These are phyloP conservation scores for Simplicillium aogashimaense DNA, from an alignment of 2,329 filamentous ascomycete species.

Conservation along the genomic window DNA sequence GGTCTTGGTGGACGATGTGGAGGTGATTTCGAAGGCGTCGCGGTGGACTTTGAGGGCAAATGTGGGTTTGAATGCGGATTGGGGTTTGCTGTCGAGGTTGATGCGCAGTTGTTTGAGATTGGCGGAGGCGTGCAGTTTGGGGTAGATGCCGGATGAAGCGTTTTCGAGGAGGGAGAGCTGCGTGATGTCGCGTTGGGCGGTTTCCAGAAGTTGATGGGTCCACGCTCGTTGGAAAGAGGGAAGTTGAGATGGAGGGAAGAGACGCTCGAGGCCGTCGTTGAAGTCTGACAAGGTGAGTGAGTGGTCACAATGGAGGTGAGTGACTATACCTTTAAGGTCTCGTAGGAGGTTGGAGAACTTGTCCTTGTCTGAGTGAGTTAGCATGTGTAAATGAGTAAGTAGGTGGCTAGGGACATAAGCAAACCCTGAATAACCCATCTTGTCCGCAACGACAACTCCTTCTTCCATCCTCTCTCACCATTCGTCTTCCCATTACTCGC, in stretches of 20 bases:
- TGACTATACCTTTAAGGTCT: constrained; percentile 26
- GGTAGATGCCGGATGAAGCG: constrained; percentile 29
- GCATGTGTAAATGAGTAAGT: not conserved
- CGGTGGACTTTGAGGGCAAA: constrained; percentile 29
- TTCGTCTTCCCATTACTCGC: constrained; percentile 10
- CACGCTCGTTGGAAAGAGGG: constrained; percentile 33
- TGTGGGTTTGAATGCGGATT: constrained; percentile 28
- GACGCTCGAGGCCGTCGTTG: constrained; percentile 36
- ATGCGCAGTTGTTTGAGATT: constrained; percentile 34
- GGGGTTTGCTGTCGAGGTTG: constrained; percentile 32
- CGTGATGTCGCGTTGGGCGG: constrained; percentile 28
- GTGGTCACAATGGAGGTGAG: not conserved
- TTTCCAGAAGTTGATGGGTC: constrained; percentile 35
- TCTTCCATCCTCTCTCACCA: constrained; percentile 21
- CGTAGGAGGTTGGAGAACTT: constrained; percentile 29
- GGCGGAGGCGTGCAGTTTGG: constrained; percentile 29
- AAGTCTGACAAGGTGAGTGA: constrained; percentile 20
- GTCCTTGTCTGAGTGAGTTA: constrained; percentile 25
- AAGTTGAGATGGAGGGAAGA: constrained; percentile 31
- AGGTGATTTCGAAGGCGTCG: constrained; percentile 15
- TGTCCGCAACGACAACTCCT: constrained; percentile 22
- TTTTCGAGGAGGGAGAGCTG: constrained; percentile 31
- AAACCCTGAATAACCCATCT: constrained; percentile 33
- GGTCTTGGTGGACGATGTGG: constrained; percentile 5
- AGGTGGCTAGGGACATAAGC: constrained; percentile 4